A percentile compares a stretch with the other conserved stretches of the same genome.
Evolutionary conservation across 129 eudicot genomes (phyloP).

Genomic region (Deinandra increscens): DNA sequence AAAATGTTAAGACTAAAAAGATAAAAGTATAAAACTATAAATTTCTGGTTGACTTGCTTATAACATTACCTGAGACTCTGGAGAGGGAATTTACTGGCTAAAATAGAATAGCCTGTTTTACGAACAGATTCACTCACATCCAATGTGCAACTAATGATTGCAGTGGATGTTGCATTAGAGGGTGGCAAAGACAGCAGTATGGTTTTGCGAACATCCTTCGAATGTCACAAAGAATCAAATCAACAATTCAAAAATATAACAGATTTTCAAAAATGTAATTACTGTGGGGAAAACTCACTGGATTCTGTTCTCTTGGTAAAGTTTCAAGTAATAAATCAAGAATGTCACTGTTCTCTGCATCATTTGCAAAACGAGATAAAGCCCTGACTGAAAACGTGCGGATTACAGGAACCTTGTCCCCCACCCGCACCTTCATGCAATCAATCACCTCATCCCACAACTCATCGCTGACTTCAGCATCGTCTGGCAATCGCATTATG

Average conservation of each 20-base stretch:
- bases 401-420: conserved; percentile 68
- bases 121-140: conserved; percentile 91
- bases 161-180: conserved; percentile 62
- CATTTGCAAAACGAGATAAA: conserved; percentile 82
- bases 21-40: neutral
- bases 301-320: conserved; percentile 69
- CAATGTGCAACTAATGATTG: conserved; percentile 72
- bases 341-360: conserved; percentile 88
- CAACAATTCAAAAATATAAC: neutral
- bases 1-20: conserved; percentile 18
- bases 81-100: conserved; percentile 87
- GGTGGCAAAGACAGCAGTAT: conserved; percentile 84
- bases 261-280: neutral
- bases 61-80: conserved; percentile 79
- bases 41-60: neutral
- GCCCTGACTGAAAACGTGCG: conserved; percentile 86
- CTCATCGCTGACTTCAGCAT: conserved; percentile 81
- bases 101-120: conserved; percentile 75
- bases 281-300: conserved; percentile 39
- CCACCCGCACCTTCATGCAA: conserved; percentile 64
- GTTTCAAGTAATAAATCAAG: conserved; percentile 70
- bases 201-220: conserved; percentile 94
- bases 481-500: conserved; percentile 91
- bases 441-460: conserved; percentile 97
- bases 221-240: neutral